phyloP scores from a whole-genome alignment of 163 green algal species.

The Coccomyxa subellipsoidea region DNA sequence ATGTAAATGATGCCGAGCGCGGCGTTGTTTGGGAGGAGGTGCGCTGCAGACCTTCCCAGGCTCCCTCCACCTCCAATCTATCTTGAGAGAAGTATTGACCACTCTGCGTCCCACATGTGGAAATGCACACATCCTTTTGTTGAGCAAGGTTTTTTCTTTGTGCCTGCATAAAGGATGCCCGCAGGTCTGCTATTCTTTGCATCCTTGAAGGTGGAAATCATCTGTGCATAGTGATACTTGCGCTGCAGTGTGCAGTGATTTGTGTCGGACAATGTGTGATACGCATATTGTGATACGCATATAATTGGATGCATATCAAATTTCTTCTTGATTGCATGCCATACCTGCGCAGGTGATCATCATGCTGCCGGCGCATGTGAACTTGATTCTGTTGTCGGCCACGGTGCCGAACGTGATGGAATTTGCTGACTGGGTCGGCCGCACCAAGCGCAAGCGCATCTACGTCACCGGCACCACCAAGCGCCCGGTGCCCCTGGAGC shows the following conservation, averaged over 20 bases:
- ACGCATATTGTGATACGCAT: too few species aligned
- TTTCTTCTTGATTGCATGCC: background rate
- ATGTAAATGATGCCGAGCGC: slow-evolving; percentile 91
- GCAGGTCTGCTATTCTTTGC: too few species aligned
- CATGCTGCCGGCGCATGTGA: slow-evolving; percentile 90
- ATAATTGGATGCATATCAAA: background rate
- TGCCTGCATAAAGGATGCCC: too few species aligned
- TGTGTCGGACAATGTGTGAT: too few species aligned
- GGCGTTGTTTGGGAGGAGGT: slow-evolving; percentile 96
- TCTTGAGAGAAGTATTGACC: too few species aligned
- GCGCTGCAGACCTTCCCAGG: background rate
- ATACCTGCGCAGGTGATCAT: slow-evolving; percentile 83
- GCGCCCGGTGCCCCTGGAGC: slow-evolving; percentile 91
- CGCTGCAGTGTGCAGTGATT: too few species aligned
- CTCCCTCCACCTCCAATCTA: too few species aligned
- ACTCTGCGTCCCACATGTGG: too few species aligned
- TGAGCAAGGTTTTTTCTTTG: too few species aligned
- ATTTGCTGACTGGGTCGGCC: slow-evolving; percentile 96
- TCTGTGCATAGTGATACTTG: slow-evolving; percentile 10
- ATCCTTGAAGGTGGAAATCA: too few species aligned
- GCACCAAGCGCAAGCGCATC: slow-evolving; percentile 84
- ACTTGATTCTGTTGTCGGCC: slow-evolving; percentile 84
- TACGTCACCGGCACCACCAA: slow-evolving; percentile 85
- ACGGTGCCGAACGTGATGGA: slow-evolving; percentile 96
- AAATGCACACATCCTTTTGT: too few species aligned